phyloP scores from a whole-genome alignment of 176 grass and related monocot species.

The Leersia perrieri region DNA sequence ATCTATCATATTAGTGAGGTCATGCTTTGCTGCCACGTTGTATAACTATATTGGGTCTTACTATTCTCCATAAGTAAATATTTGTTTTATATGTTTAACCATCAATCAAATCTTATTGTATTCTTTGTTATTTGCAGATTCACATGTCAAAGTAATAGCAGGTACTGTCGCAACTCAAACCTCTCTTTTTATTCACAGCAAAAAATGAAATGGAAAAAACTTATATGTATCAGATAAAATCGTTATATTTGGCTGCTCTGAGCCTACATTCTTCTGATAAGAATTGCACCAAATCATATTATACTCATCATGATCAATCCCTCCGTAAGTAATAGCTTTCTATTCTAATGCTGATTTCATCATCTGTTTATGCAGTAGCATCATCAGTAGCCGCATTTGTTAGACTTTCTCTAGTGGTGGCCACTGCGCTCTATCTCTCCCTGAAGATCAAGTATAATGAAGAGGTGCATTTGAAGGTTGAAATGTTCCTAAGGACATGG shows the following conservation, averaged over 20 bases:
- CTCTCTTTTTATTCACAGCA: background rate
- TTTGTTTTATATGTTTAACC: no score
- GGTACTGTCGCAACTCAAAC: background rate
- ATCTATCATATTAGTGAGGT: no score
- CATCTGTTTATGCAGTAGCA: constrained; percentile 6
- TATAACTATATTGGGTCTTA: no score
- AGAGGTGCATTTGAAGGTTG: no score
- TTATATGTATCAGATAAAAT: background rate
- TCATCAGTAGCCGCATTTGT: constrained; percentile 7
- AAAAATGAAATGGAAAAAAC: background rate
- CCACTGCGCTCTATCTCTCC: constrained; percentile 19
- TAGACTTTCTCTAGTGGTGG: background rate
- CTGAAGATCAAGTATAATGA: constrained; percentile 34
- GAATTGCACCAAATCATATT: no score
- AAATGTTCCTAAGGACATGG: constrained; percentile 50
- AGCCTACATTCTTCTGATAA: no score
- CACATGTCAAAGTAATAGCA: background rate
- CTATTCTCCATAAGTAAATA: no score
- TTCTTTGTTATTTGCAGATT: background rate
- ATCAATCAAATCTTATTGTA: background rate
- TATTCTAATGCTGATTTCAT: background rate
- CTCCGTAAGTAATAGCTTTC: background rate
- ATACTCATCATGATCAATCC: no score
- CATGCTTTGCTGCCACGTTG: no score
- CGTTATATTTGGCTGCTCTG: background rate